Percentiles rank a stretch among this genome's conserved stretches.
Conservation (phyloP, 31 red algal genomes). For the Endocladia muricata region DNA sequence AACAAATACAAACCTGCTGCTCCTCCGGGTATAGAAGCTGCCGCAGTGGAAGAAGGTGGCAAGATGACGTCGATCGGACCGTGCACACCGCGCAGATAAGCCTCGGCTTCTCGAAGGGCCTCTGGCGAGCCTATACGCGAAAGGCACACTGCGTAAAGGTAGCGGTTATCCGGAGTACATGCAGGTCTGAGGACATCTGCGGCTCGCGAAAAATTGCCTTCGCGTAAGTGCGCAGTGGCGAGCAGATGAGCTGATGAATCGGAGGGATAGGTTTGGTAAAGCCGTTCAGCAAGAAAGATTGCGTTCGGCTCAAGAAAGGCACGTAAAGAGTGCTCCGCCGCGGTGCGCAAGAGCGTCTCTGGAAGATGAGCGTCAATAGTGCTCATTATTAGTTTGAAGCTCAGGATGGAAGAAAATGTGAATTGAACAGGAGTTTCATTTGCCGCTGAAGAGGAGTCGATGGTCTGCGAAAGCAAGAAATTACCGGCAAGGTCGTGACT, state of each 20-base stretch:
- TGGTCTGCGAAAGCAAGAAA: too few species aligned
- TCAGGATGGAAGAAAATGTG: too few species aligned
- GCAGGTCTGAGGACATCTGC: conserved; percentile 41
- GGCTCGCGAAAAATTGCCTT: conserved; percentile 51
- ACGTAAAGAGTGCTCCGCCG: conserved; percentile 52
- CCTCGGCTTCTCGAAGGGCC: conserved; percentile 64
- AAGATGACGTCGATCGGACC: conserved; percentile 40
- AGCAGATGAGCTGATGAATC: conserved; percentile 49
- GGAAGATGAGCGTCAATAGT: conserved; percentile 10
- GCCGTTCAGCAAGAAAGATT: conserved; percentile 81
- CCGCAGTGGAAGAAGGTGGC: neutral
- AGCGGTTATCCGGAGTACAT: conserved; percentile 42
- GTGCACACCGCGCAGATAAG: conserved; percentile 35
- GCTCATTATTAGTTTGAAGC: too few species aligned
- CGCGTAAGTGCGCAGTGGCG: conserved; percentile 55
- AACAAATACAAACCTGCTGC: conserved; percentile 58
- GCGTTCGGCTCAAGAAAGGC: conserved; percentile 55
- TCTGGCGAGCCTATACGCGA: conserved; percentile 49
- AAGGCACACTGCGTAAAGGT: conserved; percentile 61
- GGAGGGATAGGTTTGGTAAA: conserved; percentile 44
- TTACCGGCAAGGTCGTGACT: too few species aligned
- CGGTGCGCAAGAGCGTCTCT: conserved; percentile 41
- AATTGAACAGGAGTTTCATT: too few species aligned
- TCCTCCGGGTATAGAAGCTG: conserved; percentile 42
- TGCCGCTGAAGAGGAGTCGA: too few species aligned